phyloP scores from a whole-genome alignment of 768 basidiomycete genomes.

The Tulasnella sp. region DNA sequence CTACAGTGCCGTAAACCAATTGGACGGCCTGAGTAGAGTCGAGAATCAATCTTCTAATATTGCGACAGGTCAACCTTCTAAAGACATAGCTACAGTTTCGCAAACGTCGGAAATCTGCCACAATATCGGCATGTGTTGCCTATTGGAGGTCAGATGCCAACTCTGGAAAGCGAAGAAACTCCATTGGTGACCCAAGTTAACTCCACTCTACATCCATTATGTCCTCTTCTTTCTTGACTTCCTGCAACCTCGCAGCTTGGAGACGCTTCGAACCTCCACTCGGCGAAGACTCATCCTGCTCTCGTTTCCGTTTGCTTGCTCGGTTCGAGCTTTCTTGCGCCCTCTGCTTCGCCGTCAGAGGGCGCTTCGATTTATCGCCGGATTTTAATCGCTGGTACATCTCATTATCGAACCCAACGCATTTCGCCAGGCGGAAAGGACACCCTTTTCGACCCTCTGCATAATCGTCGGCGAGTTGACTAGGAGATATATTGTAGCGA shows the following conservation, averaged over 20 bases:
- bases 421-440: conserved; percentile 6
- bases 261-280: not conserved
- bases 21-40: too few species aligned
- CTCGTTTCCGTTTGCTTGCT: not conserved
- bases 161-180: not conserved
- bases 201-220: not conserved
- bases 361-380: not conserved
- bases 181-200: not conserved
- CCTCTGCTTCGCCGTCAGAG: not conserved
- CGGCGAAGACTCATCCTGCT: not conserved
- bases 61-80: too few species aligned
- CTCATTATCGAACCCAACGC: not conserved
- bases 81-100: too few species aligned
- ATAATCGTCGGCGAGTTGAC: not conserved
- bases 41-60: too few species aligned
- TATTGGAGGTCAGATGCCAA: not conserved
- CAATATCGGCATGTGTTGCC: too few species aligned
- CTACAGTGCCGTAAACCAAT: too few species aligned
- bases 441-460: not conserved
- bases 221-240: not conserved
- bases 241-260: not conserved
- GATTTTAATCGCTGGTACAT: conserved; percentile 4
- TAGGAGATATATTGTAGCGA: not conserved
- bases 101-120: too few species aligned
- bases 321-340: not conserved